phyloP scores from a whole-genome alignment of 495 filamentous ascomycete genomes.

The Penicillium subrubescens region DNA sequence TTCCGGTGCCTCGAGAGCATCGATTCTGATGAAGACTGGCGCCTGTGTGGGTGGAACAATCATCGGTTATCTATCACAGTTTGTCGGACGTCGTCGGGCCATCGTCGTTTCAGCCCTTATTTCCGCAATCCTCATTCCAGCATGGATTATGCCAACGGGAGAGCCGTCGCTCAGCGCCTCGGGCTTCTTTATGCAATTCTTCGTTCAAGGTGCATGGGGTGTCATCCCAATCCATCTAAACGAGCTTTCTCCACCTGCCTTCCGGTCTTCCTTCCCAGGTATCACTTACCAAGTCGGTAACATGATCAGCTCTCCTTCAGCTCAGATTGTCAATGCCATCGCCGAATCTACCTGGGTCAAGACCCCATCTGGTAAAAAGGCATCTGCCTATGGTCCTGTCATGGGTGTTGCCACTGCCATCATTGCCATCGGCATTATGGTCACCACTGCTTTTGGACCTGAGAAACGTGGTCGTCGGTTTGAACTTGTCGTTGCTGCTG shows the following conservation, averaged over 20 bases:
- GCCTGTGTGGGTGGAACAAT: slow-evolving; percentile 74
- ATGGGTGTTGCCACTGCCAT: slow-evolving; percentile 74
- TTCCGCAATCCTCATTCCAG: slow-evolving; percentile 62
- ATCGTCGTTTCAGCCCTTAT: slow-evolving; percentile 63
- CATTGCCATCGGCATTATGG: slow-evolving; percentile 62
- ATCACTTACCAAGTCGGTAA: slow-evolving; percentile 73
- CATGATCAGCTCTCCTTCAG: slow-evolving; percentile 71
- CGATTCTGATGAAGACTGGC: slow-evolving; percentile 72
- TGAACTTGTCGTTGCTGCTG: slow-evolving; percentile 59
- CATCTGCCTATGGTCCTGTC: slow-evolving; percentile 66
- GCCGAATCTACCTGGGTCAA: slow-evolving; percentile 57
- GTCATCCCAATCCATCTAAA: slow-evolving; percentile 79
- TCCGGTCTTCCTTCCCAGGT: slow-evolving; percentile 59
- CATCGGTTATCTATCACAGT: slow-evolving; percentile 71
- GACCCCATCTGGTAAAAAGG: slow-evolving; percentile 46
- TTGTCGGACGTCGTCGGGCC: slow-evolving; percentile 66
- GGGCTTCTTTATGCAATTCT: slow-evolving; percentile 79
- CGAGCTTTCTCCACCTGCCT: slow-evolving; percentile 73
- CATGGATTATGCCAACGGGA: slow-evolving; percentile 67
- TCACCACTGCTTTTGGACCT: slow-evolving; percentile 54
- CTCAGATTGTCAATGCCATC: slow-evolving; percentile 71
- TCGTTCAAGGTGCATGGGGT: slow-evolving; percentile 77
- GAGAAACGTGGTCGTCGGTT: slow-evolving; percentile 72
- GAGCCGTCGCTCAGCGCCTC: slow-evolving; percentile 61
- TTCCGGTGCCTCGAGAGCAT: slow-evolving; percentile 61